Base-by-base conservation (phyloP, 1,139 yeast genomes). In the Arxiozyma telluris region DNA sequence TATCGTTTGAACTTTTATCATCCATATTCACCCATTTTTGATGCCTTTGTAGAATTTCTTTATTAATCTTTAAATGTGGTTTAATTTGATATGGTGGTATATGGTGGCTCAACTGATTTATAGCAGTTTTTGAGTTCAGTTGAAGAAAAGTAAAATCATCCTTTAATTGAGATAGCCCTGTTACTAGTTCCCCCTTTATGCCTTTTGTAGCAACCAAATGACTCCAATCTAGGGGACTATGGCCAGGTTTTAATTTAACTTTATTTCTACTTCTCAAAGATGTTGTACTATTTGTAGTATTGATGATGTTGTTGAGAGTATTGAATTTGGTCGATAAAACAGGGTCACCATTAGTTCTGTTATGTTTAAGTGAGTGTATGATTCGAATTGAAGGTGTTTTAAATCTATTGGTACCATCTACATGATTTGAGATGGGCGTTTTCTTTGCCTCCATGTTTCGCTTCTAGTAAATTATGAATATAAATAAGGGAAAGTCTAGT, bases 1-100 rank as follows among this genome's bases (percentile, higher is more conserved):
- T 78, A 22, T 58, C 61, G 0, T 74, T 68, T 38, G 74, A 76
- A 34, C n/a, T 11, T 20, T 38, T 20, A 6, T 46, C 23, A 20
- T 41, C 49, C 11, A 21, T 41, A 8, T 30, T 41, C 15, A 34
- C 17, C 49, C 49, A 46, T 21, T 38, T 46, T 50, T 56, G 58
- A 67, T 93, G 98, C 51, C 70, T 72, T 50, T 75, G 72, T 54
- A 93, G 73, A 61, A 87, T 86, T 2, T 78, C 81, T 50, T 73
- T 75, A 1, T 84, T 72, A 0, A 93, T 80, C 44, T 79, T 73
- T 17, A 87, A 63, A 1, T 79, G 78, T 17, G 70, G 70, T 21
- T 57, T 58, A n/a, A 65, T 58, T 39, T 56, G 50, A 55, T 58
- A 65, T 18, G 61, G 53, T 6, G 69, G 68, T 1, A 63, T 57